Evolutionary conservation across 2,329 filamentous ascomycete species (phyloP).

Genomic region (Trichoderma hamatum): DNA sequence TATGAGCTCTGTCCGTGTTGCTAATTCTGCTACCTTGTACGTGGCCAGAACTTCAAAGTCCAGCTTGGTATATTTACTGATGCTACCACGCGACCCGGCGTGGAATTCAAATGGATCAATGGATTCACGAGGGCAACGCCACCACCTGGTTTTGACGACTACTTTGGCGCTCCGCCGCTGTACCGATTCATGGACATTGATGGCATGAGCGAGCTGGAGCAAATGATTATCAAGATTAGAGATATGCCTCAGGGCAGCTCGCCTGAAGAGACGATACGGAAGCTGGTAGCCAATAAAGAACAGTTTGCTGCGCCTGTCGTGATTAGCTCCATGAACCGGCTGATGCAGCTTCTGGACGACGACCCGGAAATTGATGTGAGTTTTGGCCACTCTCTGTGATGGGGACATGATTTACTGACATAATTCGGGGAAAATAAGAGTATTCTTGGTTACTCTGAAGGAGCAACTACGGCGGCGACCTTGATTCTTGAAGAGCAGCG

Average conservation of each 20-base stretch:
- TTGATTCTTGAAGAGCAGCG: constrained; percentile 55
- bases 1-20: constrained; percentile 19
- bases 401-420: background rate
- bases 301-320: constrained; percentile 30
- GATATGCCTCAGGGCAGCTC: constrained; percentile 57
- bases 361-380: constrained; percentile 39
- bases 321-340: constrained; percentile 29
- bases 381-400: background rate
- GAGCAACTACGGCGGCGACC: constrained; percentile 58
- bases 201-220: constrained; percentile 47
- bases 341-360: constrained; percentile 51
- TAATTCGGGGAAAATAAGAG: constrained; percentile 37
- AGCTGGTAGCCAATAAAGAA: constrained; percentile 45
- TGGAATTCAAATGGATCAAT: constrained; percentile 54
- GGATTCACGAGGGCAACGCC: constrained; percentile 54
- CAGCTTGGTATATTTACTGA: constrained; percentile 48
- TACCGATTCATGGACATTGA: constrained; percentile 58
- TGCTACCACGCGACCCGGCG: constrained; percentile 28
- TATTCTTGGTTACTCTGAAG: constrained; percentile 64
- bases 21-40: background rate
- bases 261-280: constrained; percentile 59
- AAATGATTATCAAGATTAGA: constrained; percentile 55
- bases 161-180: constrained; percentile 59
- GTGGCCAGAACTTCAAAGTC: constrained; percentile 56
- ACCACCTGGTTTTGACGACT: constrained; percentile 58